phyloP scores from a whole-genome alignment of 2,329 filamentous ascomycete species.

The Dothistroma septosporum region DNA sequence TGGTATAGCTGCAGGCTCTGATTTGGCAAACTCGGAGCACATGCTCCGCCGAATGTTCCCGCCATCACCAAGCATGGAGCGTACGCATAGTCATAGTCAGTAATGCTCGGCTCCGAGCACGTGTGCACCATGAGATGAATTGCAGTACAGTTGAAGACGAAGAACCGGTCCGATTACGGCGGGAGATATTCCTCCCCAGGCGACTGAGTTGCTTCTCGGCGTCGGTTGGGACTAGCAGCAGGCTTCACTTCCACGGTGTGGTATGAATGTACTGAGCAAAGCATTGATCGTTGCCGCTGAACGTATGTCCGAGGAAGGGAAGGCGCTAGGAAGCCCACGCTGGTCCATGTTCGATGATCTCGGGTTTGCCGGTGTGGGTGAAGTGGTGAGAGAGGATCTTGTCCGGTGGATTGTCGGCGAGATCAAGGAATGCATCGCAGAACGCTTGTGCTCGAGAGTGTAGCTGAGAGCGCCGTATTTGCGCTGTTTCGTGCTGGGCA shows the following conservation, averaged over 20 bases:
- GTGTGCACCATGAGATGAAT: background rate
- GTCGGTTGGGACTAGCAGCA: too few species aligned
- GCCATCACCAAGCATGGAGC: background rate
- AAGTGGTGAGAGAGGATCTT: slow-evolving; percentile 8
- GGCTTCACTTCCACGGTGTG: too few species aligned
- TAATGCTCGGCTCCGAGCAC: background rate
- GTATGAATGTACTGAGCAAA: background rate
- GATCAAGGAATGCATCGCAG: slow-evolving; percentile 5
- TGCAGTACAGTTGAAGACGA: background rate
- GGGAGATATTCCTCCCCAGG: background rate
- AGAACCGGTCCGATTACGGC: background rate
- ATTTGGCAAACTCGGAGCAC: background rate
- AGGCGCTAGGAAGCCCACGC: slow-evolving; percentile 5
- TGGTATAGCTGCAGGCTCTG: background rate
- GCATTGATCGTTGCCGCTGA: slow-evolving; percentile 1
- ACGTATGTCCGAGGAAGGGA: slow-evolving; percentile 4
- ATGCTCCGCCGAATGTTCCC: background rate
- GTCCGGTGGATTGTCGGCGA: slow-evolving; percentile 1
- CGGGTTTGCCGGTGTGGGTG: background rate
- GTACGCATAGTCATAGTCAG: background rate
- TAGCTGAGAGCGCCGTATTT: background rate
- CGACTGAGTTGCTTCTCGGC: too few species aligned
- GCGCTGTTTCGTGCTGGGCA: background rate
- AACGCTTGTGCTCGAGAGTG: slow-evolving; percentile 3
- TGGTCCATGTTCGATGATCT: slow-evolving; percentile 6